Conservation (phyloP, 108 stramenopile genomes). For the Epithemia pelagica region DNA sequence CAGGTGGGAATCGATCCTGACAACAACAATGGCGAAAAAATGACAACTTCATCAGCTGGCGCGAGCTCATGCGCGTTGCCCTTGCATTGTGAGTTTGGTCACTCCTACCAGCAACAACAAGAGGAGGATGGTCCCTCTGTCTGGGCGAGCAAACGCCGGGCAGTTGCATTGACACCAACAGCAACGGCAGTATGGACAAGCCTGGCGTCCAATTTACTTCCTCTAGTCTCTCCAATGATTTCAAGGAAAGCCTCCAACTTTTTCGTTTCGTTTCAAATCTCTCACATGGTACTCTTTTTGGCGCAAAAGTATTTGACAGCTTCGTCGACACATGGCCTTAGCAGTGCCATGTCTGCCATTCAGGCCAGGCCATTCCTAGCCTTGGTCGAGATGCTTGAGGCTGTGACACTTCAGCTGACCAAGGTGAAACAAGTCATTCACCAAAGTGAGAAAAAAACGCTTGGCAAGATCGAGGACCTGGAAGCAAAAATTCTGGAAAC, state of each 20-base stretch:
- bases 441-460: background rate
- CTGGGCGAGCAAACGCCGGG: background rate
- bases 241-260: background rate
- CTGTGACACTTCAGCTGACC: background rate
- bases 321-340: background rate
- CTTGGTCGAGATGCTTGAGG: background rate
- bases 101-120: too few relatives aligned
- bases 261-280: background rate
- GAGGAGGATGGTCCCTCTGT: background rate
- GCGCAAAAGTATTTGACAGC: background rate
- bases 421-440: background rate
- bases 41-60: background rate
- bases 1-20: background rate
- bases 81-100: background rate
- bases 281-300: background rate
- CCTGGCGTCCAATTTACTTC: background rate
- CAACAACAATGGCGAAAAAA: background rate
- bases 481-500: constrained; percentile 48
- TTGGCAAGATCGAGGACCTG: constrained; percentile 34
- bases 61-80: background rate
- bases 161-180: constrained; percentile 10
- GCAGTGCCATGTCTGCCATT: background rate
- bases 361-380: background rate
- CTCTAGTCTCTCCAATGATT: background rate
- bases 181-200: background rate